Percentiles rank a stretch among this genome's conserved stretches.
phyloP scores from a whole-genome alignment of 345 rosid species.

The Corymbia maculata region DNA sequence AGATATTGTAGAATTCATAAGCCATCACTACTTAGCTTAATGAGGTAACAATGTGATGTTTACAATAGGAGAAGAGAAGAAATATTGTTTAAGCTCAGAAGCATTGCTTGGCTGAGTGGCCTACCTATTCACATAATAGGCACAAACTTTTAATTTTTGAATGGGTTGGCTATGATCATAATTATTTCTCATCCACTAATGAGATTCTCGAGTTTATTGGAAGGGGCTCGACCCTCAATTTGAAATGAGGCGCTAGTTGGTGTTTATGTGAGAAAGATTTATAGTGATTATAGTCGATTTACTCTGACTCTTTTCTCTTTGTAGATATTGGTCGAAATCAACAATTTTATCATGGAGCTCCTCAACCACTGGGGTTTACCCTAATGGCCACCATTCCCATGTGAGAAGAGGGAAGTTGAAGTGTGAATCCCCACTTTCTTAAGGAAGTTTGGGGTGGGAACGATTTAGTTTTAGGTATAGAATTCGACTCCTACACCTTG shows the following conservation, averaged over 20 bases:
- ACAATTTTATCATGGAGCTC: neutral
- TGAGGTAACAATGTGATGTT: neutral
- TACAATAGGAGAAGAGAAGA: neutral
- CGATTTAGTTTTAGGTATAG: too few species aligned
- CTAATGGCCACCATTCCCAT: too few species aligned
- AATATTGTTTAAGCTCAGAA: neutral
- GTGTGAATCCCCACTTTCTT: too few species aligned
- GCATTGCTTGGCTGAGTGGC: neutral
- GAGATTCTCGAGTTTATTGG: neutral
- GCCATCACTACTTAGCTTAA: neutral
- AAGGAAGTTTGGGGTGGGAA: too few species aligned
- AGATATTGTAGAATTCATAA: neutral
- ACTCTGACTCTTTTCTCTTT: neutral
- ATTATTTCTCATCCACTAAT: neutral
- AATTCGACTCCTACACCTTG: too few species aligned
- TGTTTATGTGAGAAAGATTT: neutral
- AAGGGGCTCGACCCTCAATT: neutral
- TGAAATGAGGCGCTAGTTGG: too few species aligned
- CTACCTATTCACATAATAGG: neutral
- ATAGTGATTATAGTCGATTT: too few species aligned
- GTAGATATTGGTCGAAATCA: too few species aligned
- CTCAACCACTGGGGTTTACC: neutral
- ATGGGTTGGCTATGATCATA: neutral
- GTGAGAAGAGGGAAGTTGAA: too few species aligned
- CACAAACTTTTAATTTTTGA: neutral